phyloP scores from a whole-genome alignment of 495 filamentous ascomycete species.

The Hypoxylon crocopeplum region DNA sequence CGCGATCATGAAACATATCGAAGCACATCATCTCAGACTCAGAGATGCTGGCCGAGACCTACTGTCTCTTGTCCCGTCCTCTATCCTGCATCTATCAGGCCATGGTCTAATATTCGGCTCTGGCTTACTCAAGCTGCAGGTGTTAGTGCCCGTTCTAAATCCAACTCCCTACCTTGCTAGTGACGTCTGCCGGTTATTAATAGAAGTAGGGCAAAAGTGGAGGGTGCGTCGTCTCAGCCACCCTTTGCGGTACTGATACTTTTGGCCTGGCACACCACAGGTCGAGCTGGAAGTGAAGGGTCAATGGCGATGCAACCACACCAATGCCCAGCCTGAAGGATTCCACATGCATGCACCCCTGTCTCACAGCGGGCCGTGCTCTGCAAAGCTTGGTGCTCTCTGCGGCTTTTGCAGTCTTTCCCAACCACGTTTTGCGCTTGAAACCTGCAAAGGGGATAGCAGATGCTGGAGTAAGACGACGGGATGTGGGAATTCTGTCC shows the following conservation, averaged over 20 bases:
- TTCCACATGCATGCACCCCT: constrained; percentile 17
- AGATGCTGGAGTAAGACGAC: not conserved
- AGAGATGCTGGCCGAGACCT: too few species aligned
- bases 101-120: constrained; percentile 15
- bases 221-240: too few species aligned
- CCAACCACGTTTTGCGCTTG: constrained; percentile 5
- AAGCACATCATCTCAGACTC: constrained; percentile 10
- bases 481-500: constrained; percentile 2
- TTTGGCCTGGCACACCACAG: constrained; percentile 19
- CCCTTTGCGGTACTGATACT: constrained; percentile 26
- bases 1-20: constrained; percentile 37
- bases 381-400: constrained; percentile 27
- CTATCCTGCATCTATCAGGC: constrained; percentile 15
- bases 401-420: constrained; percentile 2
- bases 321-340: constrained; percentile 24
- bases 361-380: constrained; percentile 34
- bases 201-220: constrained; percentile 20
- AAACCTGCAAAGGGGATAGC: constrained; percentile 3
- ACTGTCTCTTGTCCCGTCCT: too few species aligned
- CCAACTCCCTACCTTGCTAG: constrained; percentile 4
- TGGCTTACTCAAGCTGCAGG: constrained; percentile 19
- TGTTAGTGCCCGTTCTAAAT: constrained; percentile 25
- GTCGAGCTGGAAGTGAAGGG: constrained; percentile 27
- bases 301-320: constrained; percentile 13
- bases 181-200: constrained; percentile 37